Evolutionary conservation across 2,329 filamentous ascomycete species (phyloP), one percentile per base, ranked within the genome.

Genomic region (Phoma sp.): DNA sequence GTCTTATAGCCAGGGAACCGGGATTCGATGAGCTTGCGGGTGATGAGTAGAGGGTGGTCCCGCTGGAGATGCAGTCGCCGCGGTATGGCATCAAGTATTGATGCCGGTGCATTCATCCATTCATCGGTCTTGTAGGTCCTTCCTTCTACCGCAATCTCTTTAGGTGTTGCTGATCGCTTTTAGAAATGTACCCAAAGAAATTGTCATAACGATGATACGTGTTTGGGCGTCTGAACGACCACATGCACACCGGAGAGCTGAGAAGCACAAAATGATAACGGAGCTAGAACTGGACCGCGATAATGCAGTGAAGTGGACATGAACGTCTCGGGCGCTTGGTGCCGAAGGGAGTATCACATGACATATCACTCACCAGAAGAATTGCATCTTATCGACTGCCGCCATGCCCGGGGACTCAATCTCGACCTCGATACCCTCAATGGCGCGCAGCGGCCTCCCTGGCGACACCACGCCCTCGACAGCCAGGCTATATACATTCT

Each of bases 21-120:
- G 49, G 90, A 91, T 78, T 98, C 90, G 70, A 99, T 96, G 58
- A 99, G 88, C 67, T 92, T 86, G 35, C 95, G 87, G 9, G 95
- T 98, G 67, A 98, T 96, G 63, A 85, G 86, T 32, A 99, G 82
- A 23, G 95, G 95, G 70, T 99, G 95, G 75, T 96, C 88, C 57
- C 88, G 85, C 70, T 95, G 87, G n/a, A 96, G 83, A 75, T 99
- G 95, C n/a, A 99, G 82, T 49, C 85, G 86, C 58, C 91, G 89
- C 41, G 86, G 83, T 42, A 96, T 83, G 52, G 90, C 86, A 22
- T 86, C 80, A 42, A 92, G 78, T 59, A 99, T 93, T 50, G 87
- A 89, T 24, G 83, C 67, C 3, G 93, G 87, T 11, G 90, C 83
- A 75, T 99, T 99, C 75, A 89, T 95, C 89, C 91, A 97, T 47